phyloP scores from a whole-genome alignment of 2,329 filamentous ascomycete genomes.

The Cordyceps militaris region DNA sequence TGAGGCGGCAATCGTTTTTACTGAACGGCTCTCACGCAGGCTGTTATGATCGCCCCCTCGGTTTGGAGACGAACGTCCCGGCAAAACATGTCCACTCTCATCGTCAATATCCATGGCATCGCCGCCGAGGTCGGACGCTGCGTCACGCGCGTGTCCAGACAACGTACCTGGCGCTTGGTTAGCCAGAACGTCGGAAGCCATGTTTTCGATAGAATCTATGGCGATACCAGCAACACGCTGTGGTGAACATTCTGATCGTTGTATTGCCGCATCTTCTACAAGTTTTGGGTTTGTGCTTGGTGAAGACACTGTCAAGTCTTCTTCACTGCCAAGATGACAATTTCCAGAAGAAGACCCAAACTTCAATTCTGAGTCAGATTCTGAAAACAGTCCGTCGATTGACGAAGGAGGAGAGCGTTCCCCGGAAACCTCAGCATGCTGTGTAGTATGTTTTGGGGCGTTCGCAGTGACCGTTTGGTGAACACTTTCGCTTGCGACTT shows the following conservation, averaged over 20 bases:
- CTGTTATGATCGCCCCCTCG: background rate
- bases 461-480: background rate
- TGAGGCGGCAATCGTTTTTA: background rate
- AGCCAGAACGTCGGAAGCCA: too few species aligned
- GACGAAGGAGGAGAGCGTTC: constrained; percentile 6
- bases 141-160: background rate
- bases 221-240: background rate
- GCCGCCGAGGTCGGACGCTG: background rate
- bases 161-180: background rate
- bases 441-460: background rate
- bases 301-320: background rate
- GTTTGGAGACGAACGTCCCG: background rate
- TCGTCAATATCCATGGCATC: constrained; percentile 10
- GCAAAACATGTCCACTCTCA: background rate
- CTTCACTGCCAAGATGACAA: background rate
- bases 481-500: background rate
- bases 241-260: background rate
- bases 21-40: background rate
- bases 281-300: background rate
- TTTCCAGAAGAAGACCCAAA: background rate
- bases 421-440: background rate
- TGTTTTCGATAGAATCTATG: background rate
- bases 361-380: background rate
- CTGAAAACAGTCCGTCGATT: constrained; percentile 4
- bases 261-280: background rate